Conservation (phyloP, 2,329 filamentous ascomycete species). For the Microsporum canis region DNA sequence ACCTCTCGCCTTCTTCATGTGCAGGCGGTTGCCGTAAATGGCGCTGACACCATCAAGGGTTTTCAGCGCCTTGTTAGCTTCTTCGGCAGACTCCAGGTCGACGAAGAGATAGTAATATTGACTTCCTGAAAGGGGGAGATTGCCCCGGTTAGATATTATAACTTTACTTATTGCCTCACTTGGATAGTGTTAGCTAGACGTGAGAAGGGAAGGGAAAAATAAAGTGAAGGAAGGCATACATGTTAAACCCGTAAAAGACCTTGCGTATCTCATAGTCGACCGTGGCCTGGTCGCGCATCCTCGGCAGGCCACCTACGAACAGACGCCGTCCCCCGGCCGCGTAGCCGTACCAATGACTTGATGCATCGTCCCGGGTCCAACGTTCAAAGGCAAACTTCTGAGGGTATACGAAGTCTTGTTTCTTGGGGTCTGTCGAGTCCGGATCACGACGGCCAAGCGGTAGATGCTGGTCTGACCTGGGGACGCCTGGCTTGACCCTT, state of each 20-base stretch:
- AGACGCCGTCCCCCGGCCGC: conserved; percentile 33
- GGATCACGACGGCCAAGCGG: conserved; percentile 10
- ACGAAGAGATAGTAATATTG: conserved; percentile 55
- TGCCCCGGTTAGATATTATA: conserved; percentile 50
- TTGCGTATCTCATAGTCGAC: conserved; percentile 33
- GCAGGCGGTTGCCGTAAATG: conserved; percentile 31
- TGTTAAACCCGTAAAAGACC: conserved; percentile 36
- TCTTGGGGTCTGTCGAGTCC: neutral
- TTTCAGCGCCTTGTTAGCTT: conserved; percentile 43
- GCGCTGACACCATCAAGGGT: conserved; percentile 32
- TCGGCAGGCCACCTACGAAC: conserved; percentile 39
- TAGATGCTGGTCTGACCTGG: conserved; percentile 35
- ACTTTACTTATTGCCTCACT: conserved; percentile 40
- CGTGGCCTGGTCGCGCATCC: conserved; percentile 32
- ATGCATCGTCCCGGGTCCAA: conserved; percentile 33
- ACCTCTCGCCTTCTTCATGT: conserved; percentile 32
- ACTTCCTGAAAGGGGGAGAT: conserved; percentile 41
- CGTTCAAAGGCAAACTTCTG: conserved; percentile 27
- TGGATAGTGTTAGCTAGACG: neutral
- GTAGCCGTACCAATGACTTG: conserved; percentile 24
- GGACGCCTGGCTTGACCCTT: conserved; percentile 54
- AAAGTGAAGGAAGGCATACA: conserved; percentile 22
- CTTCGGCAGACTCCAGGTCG: conserved; percentile 46
- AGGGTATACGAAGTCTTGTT: neutral
- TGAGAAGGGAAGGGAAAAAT: neutral